Conservation (phyloP, 352 stramenopile genomes). For the Globisporangium iwayamae region DNA sequence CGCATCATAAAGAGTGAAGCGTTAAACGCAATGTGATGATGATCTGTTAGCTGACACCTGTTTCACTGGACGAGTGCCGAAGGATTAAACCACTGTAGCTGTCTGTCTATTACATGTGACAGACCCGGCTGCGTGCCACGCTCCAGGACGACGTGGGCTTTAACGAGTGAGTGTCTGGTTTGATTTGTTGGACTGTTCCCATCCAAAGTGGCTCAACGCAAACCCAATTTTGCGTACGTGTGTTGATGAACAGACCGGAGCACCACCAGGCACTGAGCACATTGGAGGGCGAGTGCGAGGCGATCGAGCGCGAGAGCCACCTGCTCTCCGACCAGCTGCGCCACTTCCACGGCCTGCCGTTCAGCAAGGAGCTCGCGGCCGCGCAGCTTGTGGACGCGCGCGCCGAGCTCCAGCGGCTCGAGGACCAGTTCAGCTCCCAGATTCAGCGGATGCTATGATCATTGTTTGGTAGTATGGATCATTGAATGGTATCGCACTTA, state of each 20-base stretch:
- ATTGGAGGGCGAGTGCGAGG: conserved; percentile 30
- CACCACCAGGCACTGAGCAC: conserved; percentile 32
- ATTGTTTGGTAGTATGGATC: too few species aligned
- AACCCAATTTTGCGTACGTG: too few species aligned
- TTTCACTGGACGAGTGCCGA: background rate
- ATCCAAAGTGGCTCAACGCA: too few species aligned
- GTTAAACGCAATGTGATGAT: background rate
- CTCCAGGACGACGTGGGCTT: conserved; percentile 25
- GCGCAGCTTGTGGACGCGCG: conserved; percentile 29
- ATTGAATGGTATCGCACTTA: background rate
- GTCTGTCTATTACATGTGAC: background rate
- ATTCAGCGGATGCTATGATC: conserved; percentile 42
- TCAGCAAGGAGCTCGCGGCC: conserved; percentile 34
- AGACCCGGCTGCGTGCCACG: conserved; percentile 20
- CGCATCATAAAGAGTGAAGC: background rate
- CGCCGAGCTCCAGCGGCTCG: conserved; percentile 33
- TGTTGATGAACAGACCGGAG: conserved; percentile 21
- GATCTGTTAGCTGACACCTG: too few species aligned
- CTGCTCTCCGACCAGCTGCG: conserved; percentile 27
- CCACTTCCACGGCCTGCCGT: conserved; percentile 33
- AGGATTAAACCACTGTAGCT: background rate
- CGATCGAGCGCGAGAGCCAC: conserved; percentile 28
- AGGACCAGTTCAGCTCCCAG: conserved; percentile 46
- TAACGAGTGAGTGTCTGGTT: conserved; percentile 17
- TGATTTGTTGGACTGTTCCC: background rate